These are phyloP conservation scores for Boletus vermiculosoides DNA, from an alignment of 768 basidiomycete genomes.

Conservation along the genomic window DNA sequence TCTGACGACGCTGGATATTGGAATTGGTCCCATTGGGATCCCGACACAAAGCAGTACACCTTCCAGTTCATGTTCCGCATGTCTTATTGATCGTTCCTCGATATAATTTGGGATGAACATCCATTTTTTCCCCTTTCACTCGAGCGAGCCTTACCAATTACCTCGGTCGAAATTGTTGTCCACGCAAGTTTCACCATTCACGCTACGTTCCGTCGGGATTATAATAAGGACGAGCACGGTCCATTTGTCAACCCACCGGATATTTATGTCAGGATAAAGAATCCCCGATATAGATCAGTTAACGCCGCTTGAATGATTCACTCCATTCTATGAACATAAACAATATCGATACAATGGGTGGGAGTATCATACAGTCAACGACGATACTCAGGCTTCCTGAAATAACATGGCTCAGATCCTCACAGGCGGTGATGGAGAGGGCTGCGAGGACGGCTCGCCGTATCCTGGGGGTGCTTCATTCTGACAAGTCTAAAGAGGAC, in stretches of 20 bases:
- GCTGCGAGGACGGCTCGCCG: neutral
- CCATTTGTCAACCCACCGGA: neutral
- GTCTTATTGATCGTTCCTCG: slow-evolving; percentile 29
- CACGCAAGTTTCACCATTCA: neutral
- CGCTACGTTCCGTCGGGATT: slow-evolving; percentile 1
- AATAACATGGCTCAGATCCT: neutral
- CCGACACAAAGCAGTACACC: slow-evolving; percentile 97
- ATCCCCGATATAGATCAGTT: slow-evolving; percentile 7
- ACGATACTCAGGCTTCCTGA: neutral
- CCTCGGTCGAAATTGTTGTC: neutral
- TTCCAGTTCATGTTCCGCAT: slow-evolving; percentile 96
- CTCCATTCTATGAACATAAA: neutral
- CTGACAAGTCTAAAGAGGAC: neutral
- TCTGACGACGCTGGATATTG: slow-evolving; percentile 86
- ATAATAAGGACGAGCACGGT: neutral
- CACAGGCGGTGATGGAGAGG: neutral
- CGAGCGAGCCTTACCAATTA: neutral
- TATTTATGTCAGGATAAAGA: neutral
- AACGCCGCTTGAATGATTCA: slow-evolving; percentile 2
- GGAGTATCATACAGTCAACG: neutral
- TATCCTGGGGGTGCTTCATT: neutral
- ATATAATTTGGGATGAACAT: slow-evolving; percentile 7
- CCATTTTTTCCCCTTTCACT: neutral
- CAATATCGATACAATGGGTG: neutral
- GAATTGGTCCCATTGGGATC: slow-evolving; percentile 99